Percentiles rank a stretch among this genome's conserved stretches.
These are phyloP conservation scores for Delitschia confertaspora DNA, from an alignment of 495 filamentous ascomycete species.

Conservation along the genomic window DNA sequence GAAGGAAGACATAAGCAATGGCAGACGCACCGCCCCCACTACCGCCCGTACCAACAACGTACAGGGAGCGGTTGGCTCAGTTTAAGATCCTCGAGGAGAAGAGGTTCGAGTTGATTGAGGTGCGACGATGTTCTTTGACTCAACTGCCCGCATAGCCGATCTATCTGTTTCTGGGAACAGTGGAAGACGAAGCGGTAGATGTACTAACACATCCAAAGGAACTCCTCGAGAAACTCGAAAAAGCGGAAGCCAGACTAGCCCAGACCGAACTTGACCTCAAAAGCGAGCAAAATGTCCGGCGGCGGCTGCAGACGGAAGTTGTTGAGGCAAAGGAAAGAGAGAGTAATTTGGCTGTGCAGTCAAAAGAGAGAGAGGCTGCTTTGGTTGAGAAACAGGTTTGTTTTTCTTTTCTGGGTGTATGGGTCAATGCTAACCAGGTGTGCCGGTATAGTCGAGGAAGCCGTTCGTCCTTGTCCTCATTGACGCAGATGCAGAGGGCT, in stretches of 20 bases:
- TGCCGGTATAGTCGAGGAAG: conserved; percentile 7
- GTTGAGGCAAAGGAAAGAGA: conserved; percentile 24
- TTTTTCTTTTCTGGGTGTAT: neutral
- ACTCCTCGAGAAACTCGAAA: conserved; percentile 25
- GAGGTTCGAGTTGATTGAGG: conserved; percentile 24
- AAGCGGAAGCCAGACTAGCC: conserved; percentile 21
- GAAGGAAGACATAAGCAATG: conserved; percentile 14
- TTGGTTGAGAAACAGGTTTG: conserved; percentile 20
- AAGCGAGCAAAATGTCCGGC: conserved; percentile 26
- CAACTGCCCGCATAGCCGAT: neutral
- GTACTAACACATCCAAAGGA: no score
- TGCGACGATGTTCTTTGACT: no score
- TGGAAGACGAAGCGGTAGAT: no score
- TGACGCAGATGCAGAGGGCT: conserved; percentile 27
- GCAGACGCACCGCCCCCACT: conserved; percentile 8
- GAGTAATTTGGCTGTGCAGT: conserved; percentile 20
- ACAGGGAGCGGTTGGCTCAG: conserved; percentile 23
- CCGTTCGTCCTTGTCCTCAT: conserved; percentile 24
- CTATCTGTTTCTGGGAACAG: neutral
- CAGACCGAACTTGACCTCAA: conserved; percentile 26
- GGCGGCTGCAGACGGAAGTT: conserved; percentile 23
- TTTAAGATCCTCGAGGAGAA: conserved; percentile 26
- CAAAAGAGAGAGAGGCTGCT: conserved; percentile 20
- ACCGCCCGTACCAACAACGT: conserved; percentile 11
- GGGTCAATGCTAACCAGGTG: neutral